phyloP scores from a whole-genome alignment of 2,329 filamentous ascomycete species.

The Aspergillus quadricinctus region DNA sequence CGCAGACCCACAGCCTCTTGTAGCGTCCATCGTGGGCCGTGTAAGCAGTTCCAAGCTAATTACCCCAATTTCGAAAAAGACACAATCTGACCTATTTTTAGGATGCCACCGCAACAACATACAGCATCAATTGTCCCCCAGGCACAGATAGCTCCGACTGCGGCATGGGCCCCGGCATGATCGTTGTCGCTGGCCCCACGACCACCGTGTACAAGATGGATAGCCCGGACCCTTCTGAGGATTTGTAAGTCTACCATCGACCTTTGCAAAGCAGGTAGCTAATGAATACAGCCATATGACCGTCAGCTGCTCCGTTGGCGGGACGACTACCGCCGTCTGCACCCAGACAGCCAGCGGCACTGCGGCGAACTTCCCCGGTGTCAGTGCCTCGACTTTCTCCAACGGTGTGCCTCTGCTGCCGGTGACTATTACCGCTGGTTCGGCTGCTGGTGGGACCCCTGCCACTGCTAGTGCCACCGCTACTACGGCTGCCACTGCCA shows the following conservation, averaged over 20 bases:
- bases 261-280: neutral
- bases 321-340: constrained; percentile 15
- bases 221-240: neutral
- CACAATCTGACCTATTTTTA: constrained; percentile 1
- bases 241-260: constrained; percentile 6
- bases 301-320: constrained; percentile 14
- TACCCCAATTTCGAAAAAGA: neutral
- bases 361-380: constrained; percentile 12
- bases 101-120: constrained; percentile 23
- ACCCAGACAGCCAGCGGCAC: constrained; percentile 11
- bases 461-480: constrained; percentile 2
- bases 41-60: constrained; percentile 8
- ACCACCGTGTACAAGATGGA: constrained; percentile 10
- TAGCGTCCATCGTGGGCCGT: constrained; percentile 22
- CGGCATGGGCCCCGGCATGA: constrained; percentile 25
- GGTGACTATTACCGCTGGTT: constrained; percentile 20
- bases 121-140: constrained; percentile 21
- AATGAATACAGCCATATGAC: constrained; percentile 9
- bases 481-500: neutral
- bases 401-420: constrained; percentile 11
- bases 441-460: constrained; percentile 4
- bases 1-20: constrained; percentile 19
- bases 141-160: constrained; percentile 20
- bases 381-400: constrained; percentile 6
- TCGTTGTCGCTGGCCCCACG: constrained; percentile 14